Base-by-base conservation (phyloP, 805 yeast genomes). In the Lachancea dasiensis region DNA sequence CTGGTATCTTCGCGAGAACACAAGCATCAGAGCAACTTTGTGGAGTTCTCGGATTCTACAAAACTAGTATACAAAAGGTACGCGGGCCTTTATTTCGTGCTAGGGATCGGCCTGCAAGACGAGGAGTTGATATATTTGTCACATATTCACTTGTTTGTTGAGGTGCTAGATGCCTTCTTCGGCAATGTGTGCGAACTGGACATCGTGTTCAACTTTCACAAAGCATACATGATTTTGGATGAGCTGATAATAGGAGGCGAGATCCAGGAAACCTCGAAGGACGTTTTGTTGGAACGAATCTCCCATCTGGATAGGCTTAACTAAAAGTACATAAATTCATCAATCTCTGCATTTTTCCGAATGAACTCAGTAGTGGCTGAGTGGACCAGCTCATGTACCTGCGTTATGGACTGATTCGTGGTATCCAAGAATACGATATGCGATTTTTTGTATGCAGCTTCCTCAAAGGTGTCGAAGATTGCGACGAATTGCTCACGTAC, bases 131-230 rank as follows among this genome's bases (percentile, higher is more conserved):
- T 79, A 37, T 84, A 82, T 51, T 64, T 92, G 36, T 95, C 92
- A 44, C 77, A 84, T 19, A 77, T 90, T 26, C 97, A 90, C 55
- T 66, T 89, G 38, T 75, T 90, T 45, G 97, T 90, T 14, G 96
- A 92, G 61, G 77, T 86, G 6, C 65, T 90, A 39, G 97, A 90
- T 58, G 69, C 79, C 9, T 86, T 80, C 57, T 90, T 90, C 52
- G 81, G 86, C 47, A 86, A 80, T 52, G 97, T 90, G 6, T 89
- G 97, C 63, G 97, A 90, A 61, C 69, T 90, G 48, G 97, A 90
- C 58, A 70, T 92, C 40, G 94, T 92, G 15, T 92, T 89, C 67
- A 86, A 87, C 61, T 90, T 90, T 61, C 80, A 81, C 67, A 86
- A 82, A 58, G 79, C 86, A 9, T 85, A 87, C 58, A 70, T 74